Percentiles rank a stretch among this genome's conserved stretches.
These are phyloP conservation scores for Alternaria hordeiaustralica DNA, from an alignment of 2,329 filamentous ascomycete genomes.

Conservation along the genomic window DNA sequence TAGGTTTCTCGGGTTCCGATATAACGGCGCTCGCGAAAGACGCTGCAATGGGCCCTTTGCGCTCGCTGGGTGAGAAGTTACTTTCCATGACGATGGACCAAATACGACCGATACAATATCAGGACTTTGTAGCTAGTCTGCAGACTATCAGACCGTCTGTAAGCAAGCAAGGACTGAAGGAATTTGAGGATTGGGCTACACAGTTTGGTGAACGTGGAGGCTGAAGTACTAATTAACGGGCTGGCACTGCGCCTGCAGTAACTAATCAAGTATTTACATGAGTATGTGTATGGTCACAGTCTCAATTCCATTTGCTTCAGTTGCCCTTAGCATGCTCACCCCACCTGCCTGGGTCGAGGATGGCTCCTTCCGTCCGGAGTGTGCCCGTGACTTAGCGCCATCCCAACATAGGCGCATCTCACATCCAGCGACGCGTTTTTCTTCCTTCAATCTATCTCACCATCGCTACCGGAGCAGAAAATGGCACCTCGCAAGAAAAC, in stretches of 20 bases:
- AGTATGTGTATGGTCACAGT: not conserved
- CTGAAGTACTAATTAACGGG: conserved; percentile 46
- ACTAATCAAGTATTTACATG: not conserved
- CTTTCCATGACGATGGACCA: conserved; percentile 93
- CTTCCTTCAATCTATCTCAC: not conserved
- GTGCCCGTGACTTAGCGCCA: conserved; percentile 6
- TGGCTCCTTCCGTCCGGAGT: conserved; percentile 17
- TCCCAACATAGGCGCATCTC: not conserved
- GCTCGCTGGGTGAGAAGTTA: conserved; percentile 86
- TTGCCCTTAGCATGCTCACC: not conserved
- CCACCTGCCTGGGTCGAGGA: conserved; percentile 12
- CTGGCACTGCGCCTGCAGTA: not conserved
- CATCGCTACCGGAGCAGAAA: not conserved
- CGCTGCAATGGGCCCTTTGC: conserved; percentile 93
- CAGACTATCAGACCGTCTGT: conserved; percentile 88
- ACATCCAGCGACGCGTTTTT: not conserved
- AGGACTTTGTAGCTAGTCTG: conserved; percentile 85
- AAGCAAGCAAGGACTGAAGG: conserved; percentile 79
- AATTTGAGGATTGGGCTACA: conserved; percentile 92
- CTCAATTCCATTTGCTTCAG: not conserved
- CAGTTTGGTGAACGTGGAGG: conserved; percentile 93
- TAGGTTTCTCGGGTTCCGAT: conserved; percentile 96
- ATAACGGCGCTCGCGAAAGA: conserved; percentile 97
- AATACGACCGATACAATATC: conserved; percentile 82
- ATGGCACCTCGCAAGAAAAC: conserved; percentile 50